Evolutionary conservation across 1,284 basidiomycete genomes (phyloP), one percentile per base, ranked within the genome.

Genomic region (Anthracocystis walkeri): DNA sequence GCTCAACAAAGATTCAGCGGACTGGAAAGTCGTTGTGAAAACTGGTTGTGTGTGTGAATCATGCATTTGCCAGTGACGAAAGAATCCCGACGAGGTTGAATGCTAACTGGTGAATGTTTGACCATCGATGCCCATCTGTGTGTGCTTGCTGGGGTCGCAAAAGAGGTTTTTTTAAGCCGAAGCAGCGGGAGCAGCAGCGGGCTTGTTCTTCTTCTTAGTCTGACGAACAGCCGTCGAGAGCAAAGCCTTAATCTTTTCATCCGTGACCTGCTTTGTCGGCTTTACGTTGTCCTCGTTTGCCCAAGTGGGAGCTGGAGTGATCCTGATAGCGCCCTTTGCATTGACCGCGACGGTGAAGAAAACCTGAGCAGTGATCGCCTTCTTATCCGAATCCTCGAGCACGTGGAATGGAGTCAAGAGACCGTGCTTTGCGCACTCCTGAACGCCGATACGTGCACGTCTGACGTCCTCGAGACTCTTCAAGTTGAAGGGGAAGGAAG

Each of bases 401-500:
- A 95, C 92, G 85, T 95, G 93, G 86, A 94, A 95, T 42, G 93
- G 92, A 86, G 93, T 93, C 67, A 96, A 90, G 21, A 96, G 88
- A 83, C 90, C 90, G 87, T 99, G 96, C 85, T 95, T 92, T 49
- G 94, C 93, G 66, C 95, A 95, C 88, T 99, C 96, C 86, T 94
- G 92, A 38, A 99, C 90, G 81, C 96, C 96, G 89, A 99, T 92
- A 59, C 95, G 91, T 23, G 94, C 92, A 62, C 93, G 90, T 87
- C 95, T 94, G 89, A 97, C 95, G 84, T 99, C 95, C 69, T 97
- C 96, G 69, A 99, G 89, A 58, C 89, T 89, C 75, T 96, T 92
- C 71, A 99, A 89, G 84, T 95, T 97, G 90, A 99, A 97, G 48
- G 96, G 96, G 91, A 99, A 99, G 7, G 93, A 90, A 29, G 95